A percentile compares a stretch with the other conserved stretches of the same genome.
Evolutionary conservation across 805 yeast genomes (phyloP).

Genomic region (Tetrapisispora pingtungensis): DNA sequence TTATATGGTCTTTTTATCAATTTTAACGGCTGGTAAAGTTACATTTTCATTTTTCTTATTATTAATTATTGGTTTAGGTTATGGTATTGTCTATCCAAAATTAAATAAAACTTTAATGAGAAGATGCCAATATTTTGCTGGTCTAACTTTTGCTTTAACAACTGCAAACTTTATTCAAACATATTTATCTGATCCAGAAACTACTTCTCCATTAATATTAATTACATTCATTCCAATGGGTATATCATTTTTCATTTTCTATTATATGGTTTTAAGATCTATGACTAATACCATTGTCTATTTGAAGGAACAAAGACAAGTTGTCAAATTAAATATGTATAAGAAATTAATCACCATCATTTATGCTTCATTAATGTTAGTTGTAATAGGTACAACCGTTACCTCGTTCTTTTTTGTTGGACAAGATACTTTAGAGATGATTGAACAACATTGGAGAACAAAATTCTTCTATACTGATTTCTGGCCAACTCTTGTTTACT

Average conservation of each 20-base stretch:
- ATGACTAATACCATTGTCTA: constrained; percentile 64
- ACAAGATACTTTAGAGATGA: constrained; percentile 62
- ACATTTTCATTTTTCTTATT: constrained; percentile 83
- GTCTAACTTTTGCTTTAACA: constrained; percentile 45
- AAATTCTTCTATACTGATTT: constrained; percentile 83
- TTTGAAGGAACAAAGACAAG: constrained; percentile 77
- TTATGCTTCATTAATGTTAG: constrained; percentile 56
- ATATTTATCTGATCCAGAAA: constrained; percentile 42
- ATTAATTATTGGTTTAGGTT: constrained; percentile 80
- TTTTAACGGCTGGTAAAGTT: constrained; percentile 69
- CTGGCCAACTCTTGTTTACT: constrained; percentile 89
- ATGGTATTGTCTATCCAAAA: constrained; percentile 86
- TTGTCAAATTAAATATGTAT: constrained; percentile 84
- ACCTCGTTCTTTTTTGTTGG: constrained; percentile 63
- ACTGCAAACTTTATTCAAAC: constrained; percentile 44
- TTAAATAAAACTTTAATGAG: constrained; percentile 68
- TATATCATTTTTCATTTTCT: constrained; percentile 59
- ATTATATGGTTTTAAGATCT: constrained; percentile 62
- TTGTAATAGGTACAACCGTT: constrained; percentile 61
- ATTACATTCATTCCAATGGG: constrained; percentile 63
- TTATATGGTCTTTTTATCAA: constrained; percentile 67
- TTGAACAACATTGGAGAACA: constrained; percentile 86
- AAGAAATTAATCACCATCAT: constrained; percentile 65
- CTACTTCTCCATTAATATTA: constrained; percentile 41
- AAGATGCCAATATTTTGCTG: constrained; percentile 52